Evolutionary conservation across 2,329 filamentous ascomycete genomes (phyloP).

Genomic region (Conoideocrella luteorostrata): DNA sequence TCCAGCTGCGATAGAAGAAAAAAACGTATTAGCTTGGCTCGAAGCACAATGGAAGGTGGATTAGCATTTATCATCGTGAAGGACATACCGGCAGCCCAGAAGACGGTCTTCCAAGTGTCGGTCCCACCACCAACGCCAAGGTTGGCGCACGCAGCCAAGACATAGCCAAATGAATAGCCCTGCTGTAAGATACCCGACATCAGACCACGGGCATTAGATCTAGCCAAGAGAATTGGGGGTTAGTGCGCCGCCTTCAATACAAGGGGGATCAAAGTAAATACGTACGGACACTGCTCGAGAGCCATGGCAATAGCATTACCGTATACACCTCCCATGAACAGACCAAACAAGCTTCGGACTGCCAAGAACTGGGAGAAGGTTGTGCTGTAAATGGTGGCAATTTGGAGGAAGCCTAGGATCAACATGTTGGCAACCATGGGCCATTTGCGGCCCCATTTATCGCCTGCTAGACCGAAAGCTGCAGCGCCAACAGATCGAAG

Average conservation of each 20-base stretch:
- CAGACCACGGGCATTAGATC: conserved; percentile 62
- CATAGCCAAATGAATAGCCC: conserved; percentile 74
- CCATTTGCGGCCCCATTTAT: conserved; percentile 77
- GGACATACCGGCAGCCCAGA: conserved; percentile 55
- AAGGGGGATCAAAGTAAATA: conserved; percentile 7
- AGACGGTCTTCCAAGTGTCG: conserved; percentile 68
- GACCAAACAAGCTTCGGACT: conserved; percentile 64
- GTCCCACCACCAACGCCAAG: conserved; percentile 60
- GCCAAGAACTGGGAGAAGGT: conserved; percentile 72
- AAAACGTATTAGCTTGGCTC: conserved; percentile 6
- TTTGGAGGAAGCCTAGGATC: conserved; percentile 58
- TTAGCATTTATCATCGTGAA: not conserved
- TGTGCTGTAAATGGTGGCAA: conserved; percentile 68
- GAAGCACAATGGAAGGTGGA: too few relatives aligned
- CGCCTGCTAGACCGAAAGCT: conserved; percentile 68
- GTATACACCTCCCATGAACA: conserved; percentile 78
- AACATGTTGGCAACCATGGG: conserved; percentile 79
- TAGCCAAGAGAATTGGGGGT: conserved; percentile 21
- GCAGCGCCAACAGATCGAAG: conserved; percentile 70
- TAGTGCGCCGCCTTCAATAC: not conserved
- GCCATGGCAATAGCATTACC: conserved; percentile 75
- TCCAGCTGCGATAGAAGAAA: conserved; percentile 35
- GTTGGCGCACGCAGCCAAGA: conserved; percentile 69
- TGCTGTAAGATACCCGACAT: conserved; percentile 80
- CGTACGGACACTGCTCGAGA: conserved; percentile 63